Base-by-base conservation (phyloP, 441 rosid genomes). In the Gossypium trilobum region DNA sequence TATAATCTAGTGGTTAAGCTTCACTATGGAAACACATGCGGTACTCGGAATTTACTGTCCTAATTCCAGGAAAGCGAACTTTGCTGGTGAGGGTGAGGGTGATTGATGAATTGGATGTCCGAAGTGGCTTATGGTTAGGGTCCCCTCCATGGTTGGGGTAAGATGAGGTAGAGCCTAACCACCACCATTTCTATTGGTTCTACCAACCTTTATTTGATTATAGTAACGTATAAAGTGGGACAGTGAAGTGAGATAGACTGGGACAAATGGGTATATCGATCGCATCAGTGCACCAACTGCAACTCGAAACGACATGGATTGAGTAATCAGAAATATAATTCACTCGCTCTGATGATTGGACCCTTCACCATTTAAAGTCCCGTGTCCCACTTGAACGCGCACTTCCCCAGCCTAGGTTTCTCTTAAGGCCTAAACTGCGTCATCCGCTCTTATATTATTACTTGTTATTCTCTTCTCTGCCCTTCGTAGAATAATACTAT, bases 201-300 rank as follows among this genome's bases (percentile, higher is more conserved):
- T 25, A 57, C 62, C 73, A 68, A 61, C 64, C 59, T 23, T 7
- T 4, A n/a, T 52, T 73, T 52, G 51, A 16, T 36, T 58, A 10
- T 20, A 9, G 67, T 73, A 62, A 73, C 74, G 80, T 69, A 29
- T 16, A 68, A 62, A 46, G 71, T 0, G 66, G 62, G 70, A 3
- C 56, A 46, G 55, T 58, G 48, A 42, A 31, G 17, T 50, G 54
- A 52, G 64, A 56, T n/a, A 31, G 68, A 64, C 8, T 16, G 4
- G 1, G 64, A 56, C 68, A 48, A 71, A 68, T 70, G 29, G 66
- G 36, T 36, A 36, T 36, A 36, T 7, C 42, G 42, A 73, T 69
- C 72, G 46, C 52, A 71, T 39, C 56, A 52, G 59, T 23, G 25
- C 78, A 19, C 44, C 29, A 55, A 31, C 56, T 56, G 59, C 22